Conservation (phyloP, 306 rosid species). For the Carpinus viminea region DNA sequence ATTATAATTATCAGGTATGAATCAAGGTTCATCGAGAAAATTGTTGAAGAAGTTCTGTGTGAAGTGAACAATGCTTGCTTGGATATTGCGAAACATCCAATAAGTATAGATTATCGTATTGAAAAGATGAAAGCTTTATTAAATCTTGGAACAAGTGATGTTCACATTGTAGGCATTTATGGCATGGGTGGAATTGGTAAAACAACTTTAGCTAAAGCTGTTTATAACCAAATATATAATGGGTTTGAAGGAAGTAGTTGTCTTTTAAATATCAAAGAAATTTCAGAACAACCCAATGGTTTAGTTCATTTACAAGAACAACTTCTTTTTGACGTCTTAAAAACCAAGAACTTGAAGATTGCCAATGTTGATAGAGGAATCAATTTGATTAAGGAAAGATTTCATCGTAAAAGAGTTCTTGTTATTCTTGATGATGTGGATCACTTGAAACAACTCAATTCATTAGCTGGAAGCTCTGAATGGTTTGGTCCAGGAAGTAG, state of each 20-base stretch:
- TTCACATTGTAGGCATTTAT: constrained; percentile 13
- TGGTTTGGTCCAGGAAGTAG: constrained; percentile 35
- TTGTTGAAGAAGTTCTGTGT: constrained; percentile 1
- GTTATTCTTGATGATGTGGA: constrained; percentile 26
- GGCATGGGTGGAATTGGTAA: constrained; percentile 36
- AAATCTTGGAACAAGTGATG: background rate
- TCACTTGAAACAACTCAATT: background rate
- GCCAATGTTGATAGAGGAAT: background rate
- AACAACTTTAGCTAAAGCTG: constrained; percentile 27
- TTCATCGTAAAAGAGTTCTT: constrained; percentile 4
- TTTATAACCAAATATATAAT: constrained; percentile 13
- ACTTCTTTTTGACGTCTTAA: constrained; percentile 23
- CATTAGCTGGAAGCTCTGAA: background rate
- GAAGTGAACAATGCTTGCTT: constrained; percentile 5
- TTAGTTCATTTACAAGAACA: constrained; percentile 15
- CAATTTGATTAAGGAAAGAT: background rate
- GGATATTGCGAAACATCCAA: constrained; percentile 10
- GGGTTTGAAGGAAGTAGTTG: constrained; percentile 4
- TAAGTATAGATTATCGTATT: constrained; percentile 10
- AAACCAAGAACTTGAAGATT: background rate
- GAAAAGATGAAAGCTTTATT: background rate
- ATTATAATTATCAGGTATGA: constrained; percentile 11
- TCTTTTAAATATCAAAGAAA: constrained; percentile 15
- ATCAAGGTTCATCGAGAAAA: constrained; percentile 7
- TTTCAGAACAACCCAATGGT: background rate